These are phyloP conservation scores for Albifimbria verrucaria DNA, from an alignment of 2,329 filamentous ascomycete genomes.

Conservation along the genomic window DNA sequence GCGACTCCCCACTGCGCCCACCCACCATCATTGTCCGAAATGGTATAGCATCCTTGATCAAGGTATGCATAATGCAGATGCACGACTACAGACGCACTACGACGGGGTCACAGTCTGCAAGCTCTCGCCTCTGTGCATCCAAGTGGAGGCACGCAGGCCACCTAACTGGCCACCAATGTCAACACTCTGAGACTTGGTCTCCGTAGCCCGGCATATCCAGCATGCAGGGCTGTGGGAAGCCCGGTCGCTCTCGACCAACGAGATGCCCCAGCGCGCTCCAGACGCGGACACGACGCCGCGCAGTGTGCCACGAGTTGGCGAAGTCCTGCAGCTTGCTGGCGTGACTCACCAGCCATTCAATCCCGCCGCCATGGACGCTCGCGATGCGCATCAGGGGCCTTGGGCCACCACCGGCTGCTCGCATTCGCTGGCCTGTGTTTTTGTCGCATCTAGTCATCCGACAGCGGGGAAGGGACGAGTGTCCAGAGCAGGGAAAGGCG, in stretches of 20 bases:
- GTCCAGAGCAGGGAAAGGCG: neutral
- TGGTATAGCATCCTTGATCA: too few species aligned
- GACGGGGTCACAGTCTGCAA: neutral
- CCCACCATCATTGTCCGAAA: neutral
- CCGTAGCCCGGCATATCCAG: neutral
- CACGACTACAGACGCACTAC: neutral
- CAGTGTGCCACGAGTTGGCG: neutral
- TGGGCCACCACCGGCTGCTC: too few species aligned
- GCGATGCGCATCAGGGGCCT: constrained; percentile 6
- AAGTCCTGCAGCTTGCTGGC: constrained; percentile 4
- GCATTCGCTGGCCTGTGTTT: too few species aligned
- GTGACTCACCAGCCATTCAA: constrained; percentile 23
- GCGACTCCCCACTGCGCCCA: neutral
- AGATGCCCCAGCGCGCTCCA: neutral
- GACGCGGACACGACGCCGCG: constrained; percentile 1
- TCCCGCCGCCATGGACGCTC: constrained; percentile 3
- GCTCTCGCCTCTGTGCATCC: neutral
- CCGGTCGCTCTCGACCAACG: neutral
- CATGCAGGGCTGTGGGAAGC: neutral
- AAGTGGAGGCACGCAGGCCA: neutral
- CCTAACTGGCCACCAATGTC: neutral
- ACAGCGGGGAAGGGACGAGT: neutral
- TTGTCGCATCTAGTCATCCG: too few species aligned
- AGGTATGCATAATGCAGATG: neutral
- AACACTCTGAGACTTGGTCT: neutral